Percentiles rank a stretch among this genome's conserved stretches.
Evolutionary conservation across 106 monocot species (phyloP).

Genomic region (Dendrobium chrysotoxum): DNA sequence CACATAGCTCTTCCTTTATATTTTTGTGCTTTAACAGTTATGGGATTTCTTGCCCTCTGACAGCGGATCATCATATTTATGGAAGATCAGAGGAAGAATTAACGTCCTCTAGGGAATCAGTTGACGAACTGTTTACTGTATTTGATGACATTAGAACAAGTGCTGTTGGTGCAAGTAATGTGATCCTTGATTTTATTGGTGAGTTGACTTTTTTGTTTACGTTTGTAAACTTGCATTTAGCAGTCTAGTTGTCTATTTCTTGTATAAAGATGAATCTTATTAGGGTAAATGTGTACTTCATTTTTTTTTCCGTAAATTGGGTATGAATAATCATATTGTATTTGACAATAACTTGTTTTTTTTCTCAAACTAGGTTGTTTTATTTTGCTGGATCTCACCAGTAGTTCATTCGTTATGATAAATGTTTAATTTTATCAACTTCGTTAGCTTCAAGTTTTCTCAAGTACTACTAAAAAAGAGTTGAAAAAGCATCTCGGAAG

Average conservation of each 20-base stretch:
- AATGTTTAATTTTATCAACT: not conserved
- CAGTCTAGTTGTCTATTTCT: not conserved
- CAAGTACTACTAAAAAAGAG: not conserved
- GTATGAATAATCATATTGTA: not conserved
- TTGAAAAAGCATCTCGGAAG: no score
- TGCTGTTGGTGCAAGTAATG: constrained; percentile 34
- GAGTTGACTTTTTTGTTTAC: constrained; percentile 16
- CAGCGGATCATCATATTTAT: constrained; percentile 29
- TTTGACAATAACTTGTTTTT: not conserved
- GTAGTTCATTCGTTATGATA: not conserved
- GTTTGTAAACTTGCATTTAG: not conserved
- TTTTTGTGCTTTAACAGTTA: not conserved
- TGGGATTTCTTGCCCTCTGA: not conserved
- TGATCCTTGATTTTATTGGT: constrained; percentile 65
- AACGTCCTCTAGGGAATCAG: constrained; percentile 16
- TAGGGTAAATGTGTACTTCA: not conserved
- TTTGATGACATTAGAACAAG: constrained; percentile 68
- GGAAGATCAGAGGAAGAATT: constrained; percentile 17
- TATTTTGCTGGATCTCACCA: not conserved
- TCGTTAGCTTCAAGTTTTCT: not conserved
- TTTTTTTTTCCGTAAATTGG: not conserved
- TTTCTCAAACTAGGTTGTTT: not conserved
- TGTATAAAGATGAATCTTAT: not conserved
- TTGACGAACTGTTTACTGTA: constrained; percentile 66
- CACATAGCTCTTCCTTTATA: not conserved